phyloP scores from a whole-genome alignment of 495 filamentous ascomycete species.

The Acidiella bohemica region DNA sequence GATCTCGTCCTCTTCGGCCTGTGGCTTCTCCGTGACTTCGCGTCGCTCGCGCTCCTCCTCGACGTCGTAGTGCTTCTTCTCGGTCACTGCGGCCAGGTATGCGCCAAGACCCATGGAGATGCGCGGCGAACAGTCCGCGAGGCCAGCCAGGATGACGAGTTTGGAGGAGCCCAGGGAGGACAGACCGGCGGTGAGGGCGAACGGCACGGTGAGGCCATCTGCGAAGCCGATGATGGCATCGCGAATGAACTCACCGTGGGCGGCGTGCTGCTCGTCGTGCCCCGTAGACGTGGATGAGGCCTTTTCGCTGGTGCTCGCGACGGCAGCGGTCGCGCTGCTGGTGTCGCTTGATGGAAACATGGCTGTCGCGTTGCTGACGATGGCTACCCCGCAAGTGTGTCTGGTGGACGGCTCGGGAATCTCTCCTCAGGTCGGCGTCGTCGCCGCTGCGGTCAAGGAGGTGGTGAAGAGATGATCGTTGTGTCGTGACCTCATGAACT shows the following conservation, averaged over 20 bases:
- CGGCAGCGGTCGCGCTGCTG: neutral
- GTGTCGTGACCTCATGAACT: no score
- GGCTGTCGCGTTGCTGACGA: no score
- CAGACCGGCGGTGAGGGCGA: conserved; percentile 42
- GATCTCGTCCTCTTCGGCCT: conserved; percentile 24
- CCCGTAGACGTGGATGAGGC: no score
- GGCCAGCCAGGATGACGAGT: conserved; percentile 55
- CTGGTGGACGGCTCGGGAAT: no score
- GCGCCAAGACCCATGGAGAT: conserved; percentile 62
- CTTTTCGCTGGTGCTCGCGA: no score
- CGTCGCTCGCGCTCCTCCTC: conserved; percentile 34
- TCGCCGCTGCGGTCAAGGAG: no score
- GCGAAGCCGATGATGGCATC: conserved; percentile 35
- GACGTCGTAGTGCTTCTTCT: conserved; percentile 34
- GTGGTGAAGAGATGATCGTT: no score
- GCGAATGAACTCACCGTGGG: conserved; percentile 12
- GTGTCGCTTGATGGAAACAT: no score
- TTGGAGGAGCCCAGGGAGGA: conserved; percentile 38
- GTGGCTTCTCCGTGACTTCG: conserved; percentile 32
- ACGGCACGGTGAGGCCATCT: conserved; percentile 48
- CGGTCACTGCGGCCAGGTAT: conserved; percentile 40
- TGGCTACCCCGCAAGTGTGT: no score
- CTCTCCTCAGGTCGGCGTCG: no score
- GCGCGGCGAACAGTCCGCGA: conserved; percentile 53
- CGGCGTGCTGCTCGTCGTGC: conserved; percentile 8